Evolutionary conservation across 345 rosid species (phyloP), one percentile per base, ranked within the genome.

Genomic region (Raphanus raphanistrum): DNA sequence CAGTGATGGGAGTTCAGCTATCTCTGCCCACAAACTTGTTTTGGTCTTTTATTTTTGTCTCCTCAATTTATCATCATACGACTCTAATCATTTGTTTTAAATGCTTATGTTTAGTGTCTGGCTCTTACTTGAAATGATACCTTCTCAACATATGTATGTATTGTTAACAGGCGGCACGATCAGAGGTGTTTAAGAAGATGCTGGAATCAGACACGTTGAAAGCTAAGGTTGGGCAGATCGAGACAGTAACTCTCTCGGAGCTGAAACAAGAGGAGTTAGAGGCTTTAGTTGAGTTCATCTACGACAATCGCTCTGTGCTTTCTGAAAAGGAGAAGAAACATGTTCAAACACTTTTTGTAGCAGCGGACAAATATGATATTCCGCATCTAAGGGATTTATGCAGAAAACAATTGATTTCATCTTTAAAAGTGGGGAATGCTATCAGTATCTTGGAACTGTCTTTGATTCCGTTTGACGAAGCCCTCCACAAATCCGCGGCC

Each of bases 111-210:
- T 25, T 17, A 55, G 28, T 55, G 15, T 10, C 21, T 38, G 27
- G 12, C 25, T 61, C 38, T 29, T 31, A 29, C 5, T n/a, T 12
- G 8, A n/a, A 45, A 28, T 31, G 4, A 13, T 29, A 61, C 26
- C 5, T 17, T 8, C 3, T 31, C 41, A 31, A 27, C 1, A 10
- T 21, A 10, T 66, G 12, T 66, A 6, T 66, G 31, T 21, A 50
- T 4, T 36, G 9, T 50, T 16, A 2, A 6, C 36, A 71, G 60
- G 76, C 76, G 3, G 63, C 71, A 27, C 8, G 71, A 36, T 74
- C 71, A 5, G 29, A 54, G 17, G 71, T 74, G 26, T 74, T 74
- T 25, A 55, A 74, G 71, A 74, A 65, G 29, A 65, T 74, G 54
- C 21, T 74, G 7, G 65, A 74, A 55, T 65, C 71, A 65, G 65